phyloP scores from a whole-genome alignment of 192 early-diverging fungal genomes.

The Backusella psychrophila region DNA sequence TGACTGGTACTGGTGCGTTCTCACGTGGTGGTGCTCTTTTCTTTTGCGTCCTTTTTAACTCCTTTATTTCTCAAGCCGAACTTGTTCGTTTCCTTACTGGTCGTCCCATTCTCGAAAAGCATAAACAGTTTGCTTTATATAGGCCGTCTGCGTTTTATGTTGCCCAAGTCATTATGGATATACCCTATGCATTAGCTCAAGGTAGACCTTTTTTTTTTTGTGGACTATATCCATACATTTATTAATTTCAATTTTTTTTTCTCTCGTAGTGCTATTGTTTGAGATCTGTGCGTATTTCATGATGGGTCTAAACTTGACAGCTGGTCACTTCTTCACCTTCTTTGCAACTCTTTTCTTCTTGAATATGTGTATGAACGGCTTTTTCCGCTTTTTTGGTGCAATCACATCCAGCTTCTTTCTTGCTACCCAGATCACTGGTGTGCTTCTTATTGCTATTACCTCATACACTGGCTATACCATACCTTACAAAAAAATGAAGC shows the following conservation, averaged over 20 bases:
- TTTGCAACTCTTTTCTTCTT: slow-evolving; percentile 49
- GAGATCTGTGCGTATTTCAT: slow-evolving; percentile 58
- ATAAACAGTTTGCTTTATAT: slow-evolving; percentile 70
- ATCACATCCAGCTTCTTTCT: slow-evolving; percentile 46
- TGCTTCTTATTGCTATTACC: slow-evolving; percentile 50
- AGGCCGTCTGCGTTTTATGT: slow-evolving; percentile 57
- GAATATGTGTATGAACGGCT: slow-evolving; percentile 52
- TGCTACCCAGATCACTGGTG: slow-evolving; percentile 50
- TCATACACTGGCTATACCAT: slow-evolving; percentile 65
- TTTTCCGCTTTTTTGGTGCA: slow-evolving; percentile 59
- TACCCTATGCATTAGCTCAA: slow-evolving; percentile 47
- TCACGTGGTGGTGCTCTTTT: slow-evolving; percentile 81
- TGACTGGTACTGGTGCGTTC: slow-evolving; percentile 62
- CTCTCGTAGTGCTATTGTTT: slow-evolving; percentile 54
- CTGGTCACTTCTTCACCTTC: slow-evolving; percentile 52
- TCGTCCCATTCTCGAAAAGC: slow-evolving; percentile 74
- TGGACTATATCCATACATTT: slow-evolving; percentile 61
- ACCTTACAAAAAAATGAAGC: slow-evolving; percentile 54
- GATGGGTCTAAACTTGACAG: slow-evolving; percentile 28
- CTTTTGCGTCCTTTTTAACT: slow-evolving; percentile 52
- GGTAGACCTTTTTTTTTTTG: slow-evolving; percentile 42
- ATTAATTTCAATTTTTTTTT: slow-evolving; percentile 14
- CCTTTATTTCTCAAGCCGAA: slow-evolving; percentile 64
- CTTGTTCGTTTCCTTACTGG: slow-evolving; percentile 69
- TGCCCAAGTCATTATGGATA: slow-evolving; percentile 50